A percentile compares a stretch with the other conserved stretches of the same genome.
These are phyloP conservation scores for Lotmaria passim DNA, from an alignment of 208 protist genomes.

Conservation along the genomic window DNA sequence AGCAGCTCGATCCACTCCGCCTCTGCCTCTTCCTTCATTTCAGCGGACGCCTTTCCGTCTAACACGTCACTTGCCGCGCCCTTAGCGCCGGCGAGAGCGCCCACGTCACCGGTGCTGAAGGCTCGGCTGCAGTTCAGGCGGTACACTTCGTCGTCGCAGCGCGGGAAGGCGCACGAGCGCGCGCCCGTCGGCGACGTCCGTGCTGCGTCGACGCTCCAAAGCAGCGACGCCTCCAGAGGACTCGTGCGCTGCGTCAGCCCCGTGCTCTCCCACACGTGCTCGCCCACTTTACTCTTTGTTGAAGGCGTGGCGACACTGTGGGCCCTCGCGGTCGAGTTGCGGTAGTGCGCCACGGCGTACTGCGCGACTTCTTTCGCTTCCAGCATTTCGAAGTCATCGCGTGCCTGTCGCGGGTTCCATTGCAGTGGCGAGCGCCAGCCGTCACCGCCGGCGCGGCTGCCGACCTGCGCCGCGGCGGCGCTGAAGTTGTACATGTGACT, in stretches of 20 bases:
- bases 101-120: constrained; percentile 2
- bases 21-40: constrained; percentile 13
- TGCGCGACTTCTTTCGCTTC: constrained; percentile 12
- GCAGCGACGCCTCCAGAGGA: not conserved
- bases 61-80: too few species aligned
- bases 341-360: constrained; percentile 19
- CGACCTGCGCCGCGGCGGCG: not conserved
- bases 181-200: not conserved
- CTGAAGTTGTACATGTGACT: not conserved
- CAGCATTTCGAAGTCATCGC: constrained; percentile 32
- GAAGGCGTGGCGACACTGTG: too few species aligned
- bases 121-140: not conserved
- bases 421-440: constrained; percentile 33
- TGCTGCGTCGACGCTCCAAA: not conserved
- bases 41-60: too few species aligned
- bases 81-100: too few species aligned
- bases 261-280: too few species aligned
- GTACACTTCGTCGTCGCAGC: too few species aligned
- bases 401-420: constrained; percentile 30
- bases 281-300: too few species aligned
- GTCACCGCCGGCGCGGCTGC: not conserved
- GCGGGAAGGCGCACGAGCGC: not conserved
- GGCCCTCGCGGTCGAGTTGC: not conserved
- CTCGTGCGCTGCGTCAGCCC: constrained; percentile 1
- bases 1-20: constrained; percentile 43